A percentile compares a stretch with the other conserved stretches of the same genome.
These are phyloP conservation scores for Hordeum marinum DNA, from an alignment of 176 grass and related monocot species.

Conservation along the genomic window DNA sequence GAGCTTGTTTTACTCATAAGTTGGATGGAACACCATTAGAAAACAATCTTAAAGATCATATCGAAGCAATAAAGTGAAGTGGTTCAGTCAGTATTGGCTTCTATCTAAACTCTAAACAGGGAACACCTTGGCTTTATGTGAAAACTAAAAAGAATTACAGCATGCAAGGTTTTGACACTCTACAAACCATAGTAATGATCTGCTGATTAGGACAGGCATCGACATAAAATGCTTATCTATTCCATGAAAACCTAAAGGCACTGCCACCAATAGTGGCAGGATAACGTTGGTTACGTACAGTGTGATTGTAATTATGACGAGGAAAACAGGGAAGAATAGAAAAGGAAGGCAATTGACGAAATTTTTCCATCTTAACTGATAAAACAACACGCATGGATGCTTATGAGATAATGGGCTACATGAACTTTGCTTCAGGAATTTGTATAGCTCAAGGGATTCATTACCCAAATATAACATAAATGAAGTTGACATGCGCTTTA, in stretches of 20 bases:
- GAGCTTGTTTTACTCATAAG: background rate
- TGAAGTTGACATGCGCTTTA: background rate
- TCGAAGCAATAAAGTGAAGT: background rate
- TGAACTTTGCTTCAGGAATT: background rate
- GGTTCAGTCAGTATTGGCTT: background rate
- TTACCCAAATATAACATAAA: background rate
- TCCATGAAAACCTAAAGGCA: background rate
- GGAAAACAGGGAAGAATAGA: background rate
- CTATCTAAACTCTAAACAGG: background rate
- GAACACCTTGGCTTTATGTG: background rate
- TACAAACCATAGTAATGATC: background rate
- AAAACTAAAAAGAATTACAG: background rate
- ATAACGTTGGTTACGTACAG: background rate
- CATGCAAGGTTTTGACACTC: background rate
- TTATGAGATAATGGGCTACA: background rate
- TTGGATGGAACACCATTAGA: background rate
- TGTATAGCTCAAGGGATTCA: background rate
- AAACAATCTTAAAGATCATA: background rate
- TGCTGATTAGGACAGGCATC: background rate
- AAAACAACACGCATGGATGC: background rate
- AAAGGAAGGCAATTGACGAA: background rate
- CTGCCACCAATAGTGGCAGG: background rate
- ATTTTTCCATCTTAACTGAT: background rate
- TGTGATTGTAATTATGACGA: background rate
- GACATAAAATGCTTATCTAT: background rate